Evolutionary conservation across 345 rosid genomes (phyloP), one percentile per base, ranked within the genome.

Genomic region (Trapa incisa): DNA sequence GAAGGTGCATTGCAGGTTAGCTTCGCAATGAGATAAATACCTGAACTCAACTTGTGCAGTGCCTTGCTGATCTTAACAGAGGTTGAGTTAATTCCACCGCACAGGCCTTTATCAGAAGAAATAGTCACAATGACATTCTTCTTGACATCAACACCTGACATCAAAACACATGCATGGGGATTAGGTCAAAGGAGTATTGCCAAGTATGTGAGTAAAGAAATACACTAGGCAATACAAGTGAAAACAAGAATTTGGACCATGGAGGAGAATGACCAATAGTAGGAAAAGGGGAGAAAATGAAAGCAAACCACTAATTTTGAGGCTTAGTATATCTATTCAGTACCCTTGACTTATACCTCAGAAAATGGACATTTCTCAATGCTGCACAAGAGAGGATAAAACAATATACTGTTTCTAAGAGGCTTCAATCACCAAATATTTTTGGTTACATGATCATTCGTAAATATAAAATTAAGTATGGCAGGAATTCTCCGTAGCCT

Each of bases 31-130:
- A 77, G 70, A 65, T 72, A 22, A 64, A 53, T 83, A 94, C 99
- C 99, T 67, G 96, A 73, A 69, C 65, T 79, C 79, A 94, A 17
- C 76, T 82, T 87, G 82, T 79, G 61, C 43, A 94, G 42, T 69
- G 82, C 91, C 81, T 74, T 91, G 96, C 97, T 85, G 68, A 75
- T 76, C 80, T 84, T 94, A 65, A 94, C 99, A 38, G 87, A 74
- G 35, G 95, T 94, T 61, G 97, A 87, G 89, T 94, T 91, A 67
- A 94, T 94, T 67, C 97, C 97, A 79, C 99, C 99, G 75, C 99
- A 91, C 2, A 94, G 93, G 80, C 99, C 99, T 82, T 94, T 94
- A 83, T 94, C 99, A 0, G 97, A 85, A 54, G 99, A 89, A 58
- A 91, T 73, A 39, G 97, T 91, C 43, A 94, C 86, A 69, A 94